Base-by-base conservation (phyloP, 768 basidiomycete genomes). In the Lentinus tigrinus region DNA sequence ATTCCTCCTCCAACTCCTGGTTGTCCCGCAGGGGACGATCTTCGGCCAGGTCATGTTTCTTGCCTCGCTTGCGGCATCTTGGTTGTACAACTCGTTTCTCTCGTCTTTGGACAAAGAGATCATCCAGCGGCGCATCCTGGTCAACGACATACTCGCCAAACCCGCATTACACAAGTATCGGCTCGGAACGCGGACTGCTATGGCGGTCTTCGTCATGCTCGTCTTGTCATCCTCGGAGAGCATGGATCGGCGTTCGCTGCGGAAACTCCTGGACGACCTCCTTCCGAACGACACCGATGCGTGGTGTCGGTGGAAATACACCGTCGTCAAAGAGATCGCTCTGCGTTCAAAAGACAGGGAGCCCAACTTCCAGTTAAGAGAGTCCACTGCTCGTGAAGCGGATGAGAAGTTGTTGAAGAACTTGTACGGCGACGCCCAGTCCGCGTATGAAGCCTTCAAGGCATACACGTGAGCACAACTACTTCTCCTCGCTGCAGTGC, bases 21-120 rank as follows among this genome's bases (percentile, higher is more conserved):
- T 61, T 16, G 51, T 61, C 16, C 60, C 60, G 3, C 47, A 54
- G 17, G 55, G 60, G 19, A 50, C 52, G 39, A 24, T 61, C 14
- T 51, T 53, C 24, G 60, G 60, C 9, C 60, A 61, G 44, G 11
- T 61, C 23, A 47, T 57, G 34, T 61, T 61, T 52, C 39, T 61
- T 2, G 19, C 28, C 4, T 53, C 60, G 8, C 60, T 61, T 40
- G 56, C 38, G 17, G 46, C 24, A 27, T 56, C 60, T 8, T 61
- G 60, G 60, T n/a, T 39, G 28, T 61, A 61, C 40, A 61, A 57
- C 48, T 31, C 56, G 19, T 57, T 44, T 34, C 44, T 61, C 39
- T 57, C 60, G 10, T 52, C 56, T 3, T 23, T 54, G 50, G 60
- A 61, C 39, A 46, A 46, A 24, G 47, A 54, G 40, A 40, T 11